Evolutionary conservation across 345 rosid species (phyloP).

Genomic region (Hibiscus trionum): DNA sequence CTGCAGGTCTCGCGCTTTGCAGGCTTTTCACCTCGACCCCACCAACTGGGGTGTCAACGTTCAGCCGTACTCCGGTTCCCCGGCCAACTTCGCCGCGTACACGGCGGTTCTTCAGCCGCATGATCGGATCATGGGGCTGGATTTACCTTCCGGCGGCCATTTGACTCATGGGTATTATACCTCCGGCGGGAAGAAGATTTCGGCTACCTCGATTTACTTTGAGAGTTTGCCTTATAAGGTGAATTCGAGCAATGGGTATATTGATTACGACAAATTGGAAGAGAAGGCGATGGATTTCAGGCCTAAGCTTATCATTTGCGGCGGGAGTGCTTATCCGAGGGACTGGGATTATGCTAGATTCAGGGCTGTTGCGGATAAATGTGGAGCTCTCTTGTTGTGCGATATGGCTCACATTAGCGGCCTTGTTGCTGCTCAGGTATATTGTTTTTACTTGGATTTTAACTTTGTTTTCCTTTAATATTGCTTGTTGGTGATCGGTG

Average conservation of each 20-base stretch:
- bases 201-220: conserved; percentile 90
- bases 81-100: conserved; percentile 95
- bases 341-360: conserved; percentile 92
- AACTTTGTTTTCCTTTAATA: background rate
- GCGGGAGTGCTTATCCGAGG: conserved; percentile 97
- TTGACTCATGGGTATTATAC: conserved; percentile 94
- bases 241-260: conserved; percentile 63
- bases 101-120: conserved; percentile 97
- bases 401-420: conserved; percentile 99
- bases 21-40: conserved; percentile 62
- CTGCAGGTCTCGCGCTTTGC: conserved; percentile 77
- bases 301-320: conserved; percentile 86
- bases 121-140: conserved; percentile 94
- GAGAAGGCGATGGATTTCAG: conserved; percentile 97
- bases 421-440: conserved; percentile 97
- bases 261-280: conserved; percentile 88
- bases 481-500: background rate
- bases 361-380: conserved; percentile 71
- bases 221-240: conserved; percentile 99
- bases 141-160: conserved; percentile 94
- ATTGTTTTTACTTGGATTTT: background rate
- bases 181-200: conserved; percentile 93
- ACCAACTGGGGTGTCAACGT: conserved; percentile 90
- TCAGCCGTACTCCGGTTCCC: conserved; percentile 97
- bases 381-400: conserved; percentile 87